A percentile compares a stretch with the other conserved stretches of the same genome.
Conservation (phyloP, 2,329 filamentous ascomycete genomes). For the Didymella pomorum region DNA sequence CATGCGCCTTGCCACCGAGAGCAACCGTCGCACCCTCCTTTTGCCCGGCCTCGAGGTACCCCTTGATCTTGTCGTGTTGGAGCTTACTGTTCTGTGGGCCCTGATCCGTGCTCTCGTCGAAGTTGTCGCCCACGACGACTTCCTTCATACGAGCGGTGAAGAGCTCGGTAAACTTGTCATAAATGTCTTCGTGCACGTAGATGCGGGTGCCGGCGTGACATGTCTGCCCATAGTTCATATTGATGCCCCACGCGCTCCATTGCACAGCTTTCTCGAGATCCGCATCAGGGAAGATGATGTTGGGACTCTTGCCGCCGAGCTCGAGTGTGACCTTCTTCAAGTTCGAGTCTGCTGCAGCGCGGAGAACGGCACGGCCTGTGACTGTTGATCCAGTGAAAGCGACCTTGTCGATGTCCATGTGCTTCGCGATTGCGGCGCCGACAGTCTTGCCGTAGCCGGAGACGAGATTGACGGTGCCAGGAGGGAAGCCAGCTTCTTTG, state of each 20-base stretch:
- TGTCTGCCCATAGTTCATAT: conserved; percentile 50
- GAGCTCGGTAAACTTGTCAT: conserved; percentile 48
- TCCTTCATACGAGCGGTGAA: conserved; percentile 47
- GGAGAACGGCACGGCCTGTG: conserved; percentile 33
- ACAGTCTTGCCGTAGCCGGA: conserved; percentile 63
- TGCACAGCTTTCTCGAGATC: conserved; percentile 54
- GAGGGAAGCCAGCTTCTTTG: conserved; percentile 59
- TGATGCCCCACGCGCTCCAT: conserved; percentile 48
- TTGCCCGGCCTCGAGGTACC: conserved; percentile 23
- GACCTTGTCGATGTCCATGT: conserved; percentile 53
- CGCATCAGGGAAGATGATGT: conserved; percentile 55
- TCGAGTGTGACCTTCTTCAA: conserved; percentile 56
- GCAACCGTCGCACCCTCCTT: conserved; percentile 46
- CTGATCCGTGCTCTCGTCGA: conserved; percentile 39
- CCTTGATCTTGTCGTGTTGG: conserved; percentile 16
- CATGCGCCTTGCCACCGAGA: conserved; percentile 41
- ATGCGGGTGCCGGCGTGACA: conserved; percentile 51
- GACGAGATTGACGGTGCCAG: conserved; percentile 67
- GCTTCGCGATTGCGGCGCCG: conserved; percentile 49
- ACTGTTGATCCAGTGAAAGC: conserved; percentile 53
- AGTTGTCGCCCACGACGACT: conserved; percentile 44
- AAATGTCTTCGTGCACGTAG: conserved; percentile 52
- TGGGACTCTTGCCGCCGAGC: conserved; percentile 56
- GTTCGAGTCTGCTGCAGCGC: conserved; percentile 39
- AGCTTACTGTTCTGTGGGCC: conserved; percentile 48